phyloP scores from a whole-genome alignment of 2,329 filamentous ascomycete species.

The Trematosphaeria pertusa region DNA sequence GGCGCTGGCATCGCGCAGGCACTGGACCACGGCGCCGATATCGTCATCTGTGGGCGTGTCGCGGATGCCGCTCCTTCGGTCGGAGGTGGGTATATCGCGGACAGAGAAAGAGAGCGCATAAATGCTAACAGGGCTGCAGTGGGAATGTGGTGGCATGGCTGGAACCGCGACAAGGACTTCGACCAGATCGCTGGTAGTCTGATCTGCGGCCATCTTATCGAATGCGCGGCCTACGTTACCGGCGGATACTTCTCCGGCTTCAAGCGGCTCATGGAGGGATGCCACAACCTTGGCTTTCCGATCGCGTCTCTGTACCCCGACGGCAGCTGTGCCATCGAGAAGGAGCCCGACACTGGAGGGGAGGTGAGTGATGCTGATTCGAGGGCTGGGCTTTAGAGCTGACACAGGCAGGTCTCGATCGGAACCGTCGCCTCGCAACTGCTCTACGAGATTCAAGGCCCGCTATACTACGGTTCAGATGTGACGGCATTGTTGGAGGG shows the following conservation, averaged over 20 bases:
- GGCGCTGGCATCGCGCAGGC: conserved; percentile 50
- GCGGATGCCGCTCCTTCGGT: conserved; percentile 51
- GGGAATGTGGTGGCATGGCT: conserved; percentile 53
- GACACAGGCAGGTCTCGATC: too few species aligned
- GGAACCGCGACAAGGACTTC: conserved; percentile 50
- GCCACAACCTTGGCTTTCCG: conserved; percentile 50
- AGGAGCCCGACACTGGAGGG: conserved; percentile 40
- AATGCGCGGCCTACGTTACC: conserved; percentile 61
- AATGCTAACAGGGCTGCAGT: conserved; percentile 43
- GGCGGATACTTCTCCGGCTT: conserved; percentile 62
- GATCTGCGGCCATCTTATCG: conserved; percentile 62
- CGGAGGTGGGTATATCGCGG: conserved; percentile 35
- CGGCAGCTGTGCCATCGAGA: conserved; percentile 54
- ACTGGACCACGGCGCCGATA: conserved; percentile 47
- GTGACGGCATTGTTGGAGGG: conserved; percentile 60
- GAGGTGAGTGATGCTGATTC: too few species aligned
- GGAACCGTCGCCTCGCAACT: conserved; percentile 60
- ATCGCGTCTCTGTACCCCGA: conserved; percentile 55
- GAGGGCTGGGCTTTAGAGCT: too few species aligned
- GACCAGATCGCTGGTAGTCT: conserved; percentile 58
- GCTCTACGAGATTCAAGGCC: conserved; percentile 25
- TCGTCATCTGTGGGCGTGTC: conserved; percentile 52
- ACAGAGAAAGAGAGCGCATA: background rate
- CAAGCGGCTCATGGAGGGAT: conserved; percentile 39
- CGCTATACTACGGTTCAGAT: conserved; percentile 60